Conservation (phyloP, 371 early-diverging fungal species). For the Mortierella sp. region DNA sequence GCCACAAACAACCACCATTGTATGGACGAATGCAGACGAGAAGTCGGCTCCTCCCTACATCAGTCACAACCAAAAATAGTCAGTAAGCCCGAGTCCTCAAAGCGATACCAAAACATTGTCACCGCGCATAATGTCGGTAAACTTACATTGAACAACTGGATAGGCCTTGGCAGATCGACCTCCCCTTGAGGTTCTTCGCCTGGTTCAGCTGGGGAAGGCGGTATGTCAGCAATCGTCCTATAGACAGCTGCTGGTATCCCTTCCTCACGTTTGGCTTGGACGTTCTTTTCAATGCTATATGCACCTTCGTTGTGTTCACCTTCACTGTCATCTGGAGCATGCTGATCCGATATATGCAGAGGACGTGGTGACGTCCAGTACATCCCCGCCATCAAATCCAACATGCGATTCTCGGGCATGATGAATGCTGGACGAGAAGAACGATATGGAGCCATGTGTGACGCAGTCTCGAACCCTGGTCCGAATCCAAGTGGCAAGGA, state of each 20-base stretch:
- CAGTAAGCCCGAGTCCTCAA: too few relatives aligned
- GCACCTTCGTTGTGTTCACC: not conserved
- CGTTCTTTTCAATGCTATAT: slow-evolving; percentile 17
- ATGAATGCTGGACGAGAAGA: slow-evolving; percentile 9
- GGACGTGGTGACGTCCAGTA: slow-evolving; percentile 7
- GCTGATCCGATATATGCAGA: not conserved
- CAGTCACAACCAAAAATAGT: too few relatives aligned
- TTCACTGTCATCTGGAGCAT: not conserved
- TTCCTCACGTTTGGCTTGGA: slow-evolving; percentile 22
- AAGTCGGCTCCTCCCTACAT: too few relatives aligned
- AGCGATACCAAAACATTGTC: not conserved
- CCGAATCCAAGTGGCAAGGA: not conserved
- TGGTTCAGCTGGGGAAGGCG: slow-evolving; percentile 28
- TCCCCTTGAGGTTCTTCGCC: slow-evolving; percentile 11
- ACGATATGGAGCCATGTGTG: not conserved
- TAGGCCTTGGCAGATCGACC: not conserved
- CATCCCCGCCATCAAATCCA: not conserved
- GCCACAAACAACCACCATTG: too few relatives aligned
- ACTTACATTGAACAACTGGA: slow-evolving; percentile 11
- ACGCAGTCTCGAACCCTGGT: not conserved
- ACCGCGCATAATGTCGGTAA: not conserved
- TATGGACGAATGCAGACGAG: too few relatives aligned
- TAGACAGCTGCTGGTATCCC: slow-evolving; percentile 2
- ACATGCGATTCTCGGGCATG: slow-evolving; percentile 3
- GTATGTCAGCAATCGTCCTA: slow-evolving; percentile 10